Evolutionary conservation across 305 asterid species (phyloP).

Genomic region (Andrographis paniculata): DNA sequence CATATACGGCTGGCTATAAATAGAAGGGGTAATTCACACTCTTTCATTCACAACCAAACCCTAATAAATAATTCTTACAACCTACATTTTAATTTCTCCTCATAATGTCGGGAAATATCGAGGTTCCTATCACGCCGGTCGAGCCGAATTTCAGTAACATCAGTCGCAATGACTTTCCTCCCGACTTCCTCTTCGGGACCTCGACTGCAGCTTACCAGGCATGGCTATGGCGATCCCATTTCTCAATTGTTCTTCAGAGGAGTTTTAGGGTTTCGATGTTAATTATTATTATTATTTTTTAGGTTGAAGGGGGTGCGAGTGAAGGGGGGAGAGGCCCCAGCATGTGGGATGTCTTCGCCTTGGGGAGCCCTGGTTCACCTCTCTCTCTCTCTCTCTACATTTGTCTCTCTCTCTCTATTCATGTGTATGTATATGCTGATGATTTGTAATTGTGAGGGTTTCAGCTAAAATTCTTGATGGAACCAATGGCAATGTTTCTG

Average conservation of each 20-base stretch:
- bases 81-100: too few relatives aligned
- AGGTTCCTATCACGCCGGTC: too few relatives aligned
- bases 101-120: too few relatives aligned
- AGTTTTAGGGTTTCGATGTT: neutral
- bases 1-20: too few relatives aligned
- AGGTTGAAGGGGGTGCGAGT: conserved; percentile 16
- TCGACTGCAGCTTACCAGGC: conserved; percentile 17
- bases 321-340: conserved; percentile 17
- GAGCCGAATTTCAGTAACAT: neutral
- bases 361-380: conserved; percentile 6
- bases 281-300: neutral
- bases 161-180: conserved; percentile 12
- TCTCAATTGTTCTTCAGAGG: neutral
- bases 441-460: neutral
- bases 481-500: conserved; percentile 9
- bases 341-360: conserved; percentile 18
- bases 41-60: too few relatives aligned
- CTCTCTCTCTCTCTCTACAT: neutral
- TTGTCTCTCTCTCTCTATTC: neutral
- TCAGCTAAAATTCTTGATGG: neutral
- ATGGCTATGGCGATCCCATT: too few relatives aligned
- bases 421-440: neutral
- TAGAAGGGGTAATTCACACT: too few relatives aligned
- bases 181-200: conserved; percentile 8
- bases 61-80: too few relatives aligned